Percentiles rank a stretch among this genome's conserved stretches.
phyloP scores from a whole-genome alignment of 83 land plant genomes.

The Larix sibirica region DNA sequence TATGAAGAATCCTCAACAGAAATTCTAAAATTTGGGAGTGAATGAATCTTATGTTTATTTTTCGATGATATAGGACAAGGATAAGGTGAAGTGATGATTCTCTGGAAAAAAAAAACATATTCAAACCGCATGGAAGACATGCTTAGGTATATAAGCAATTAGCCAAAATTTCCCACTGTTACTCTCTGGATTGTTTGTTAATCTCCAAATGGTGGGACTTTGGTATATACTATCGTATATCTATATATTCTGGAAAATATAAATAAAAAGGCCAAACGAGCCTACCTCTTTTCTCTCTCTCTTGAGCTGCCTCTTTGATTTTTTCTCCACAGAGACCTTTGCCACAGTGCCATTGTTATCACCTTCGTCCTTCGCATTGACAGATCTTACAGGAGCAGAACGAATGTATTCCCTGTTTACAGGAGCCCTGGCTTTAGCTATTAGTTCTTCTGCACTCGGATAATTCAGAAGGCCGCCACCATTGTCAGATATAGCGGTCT shows the following conservation, averaged over 20 bases:
- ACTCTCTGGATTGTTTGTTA: too few species aligned
- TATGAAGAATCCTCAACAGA: too few species aligned
- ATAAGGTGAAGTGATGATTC: too few species aligned
- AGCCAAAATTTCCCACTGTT: too few species aligned
- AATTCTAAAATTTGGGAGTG: too few species aligned
- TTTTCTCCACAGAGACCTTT: constrained; percentile 52
- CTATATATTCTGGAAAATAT: constrained; percentile 8
- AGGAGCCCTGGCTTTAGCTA: constrained; percentile 71
- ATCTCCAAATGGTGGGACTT: too few species aligned
- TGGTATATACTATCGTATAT: not conserved
- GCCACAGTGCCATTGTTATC: constrained; percentile 9
- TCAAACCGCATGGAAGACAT: too few species aligned
- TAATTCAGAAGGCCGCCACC: not conserved
- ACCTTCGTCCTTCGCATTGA: not conserved
- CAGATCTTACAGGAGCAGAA: constrained; percentile 40
- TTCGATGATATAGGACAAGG: too few species aligned
- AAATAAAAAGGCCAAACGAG: not conserved
- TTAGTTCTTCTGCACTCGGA: constrained; percentile 49
- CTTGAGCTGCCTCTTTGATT: constrained; percentile 85
- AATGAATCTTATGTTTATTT: too few species aligned
- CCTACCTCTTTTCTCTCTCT: constrained; percentile 73
- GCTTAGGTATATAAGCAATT: too few species aligned
- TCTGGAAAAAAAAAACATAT: too few species aligned
- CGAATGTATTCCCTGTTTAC: constrained; percentile 66
- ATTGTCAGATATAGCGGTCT: too few species aligned